phyloP scores from a whole-genome alignment of 225 moss, liverwort and hornwort species.

The Pleurozium schreberi region DNA sequence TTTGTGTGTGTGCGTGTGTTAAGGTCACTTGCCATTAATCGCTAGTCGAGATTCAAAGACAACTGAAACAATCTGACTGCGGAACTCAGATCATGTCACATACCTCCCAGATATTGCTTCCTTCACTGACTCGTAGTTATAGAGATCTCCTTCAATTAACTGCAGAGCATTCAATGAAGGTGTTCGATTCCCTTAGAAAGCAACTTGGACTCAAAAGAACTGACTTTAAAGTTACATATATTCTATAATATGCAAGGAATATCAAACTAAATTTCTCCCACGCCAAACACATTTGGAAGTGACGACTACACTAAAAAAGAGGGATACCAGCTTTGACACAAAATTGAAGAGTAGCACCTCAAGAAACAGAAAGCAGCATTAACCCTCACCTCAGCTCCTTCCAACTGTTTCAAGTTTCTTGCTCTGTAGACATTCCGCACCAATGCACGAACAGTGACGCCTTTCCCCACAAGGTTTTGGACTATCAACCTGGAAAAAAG shows the following conservation, averaged over 20 bases:
- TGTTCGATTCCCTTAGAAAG: not conserved
- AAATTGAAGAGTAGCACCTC: not conserved
- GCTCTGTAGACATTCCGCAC: constrained; percentile 63
- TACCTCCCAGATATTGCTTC: constrained; percentile 68
- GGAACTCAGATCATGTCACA: not conserved
- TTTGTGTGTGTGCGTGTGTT: too few species aligned
- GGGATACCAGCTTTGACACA: not conserved
- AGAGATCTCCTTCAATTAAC: constrained; percentile 69
- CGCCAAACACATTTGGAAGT: not conserved
- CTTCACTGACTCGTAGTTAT: constrained; percentile 73
- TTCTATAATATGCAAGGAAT: not conserved
- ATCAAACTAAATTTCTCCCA: not conserved
- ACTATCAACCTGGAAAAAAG: constrained; percentile 52
- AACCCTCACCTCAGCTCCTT: constrained; percentile 54
- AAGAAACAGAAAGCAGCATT: not conserved
- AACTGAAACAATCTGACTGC: not conserved
- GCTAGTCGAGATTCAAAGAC: not conserved
- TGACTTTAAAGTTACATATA: not conserved
- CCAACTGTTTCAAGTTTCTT: constrained; percentile 35
- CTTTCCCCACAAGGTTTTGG: constrained; percentile 55
- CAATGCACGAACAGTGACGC: constrained; percentile 57
- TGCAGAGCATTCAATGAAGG: not conserved
- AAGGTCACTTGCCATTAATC: not conserved
- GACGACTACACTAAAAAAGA: not conserved
- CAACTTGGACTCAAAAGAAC: not conserved